phyloP scores from a whole-genome alignment of 768 basidiomycete species.

The Auriscalpium microsporum region DNA sequence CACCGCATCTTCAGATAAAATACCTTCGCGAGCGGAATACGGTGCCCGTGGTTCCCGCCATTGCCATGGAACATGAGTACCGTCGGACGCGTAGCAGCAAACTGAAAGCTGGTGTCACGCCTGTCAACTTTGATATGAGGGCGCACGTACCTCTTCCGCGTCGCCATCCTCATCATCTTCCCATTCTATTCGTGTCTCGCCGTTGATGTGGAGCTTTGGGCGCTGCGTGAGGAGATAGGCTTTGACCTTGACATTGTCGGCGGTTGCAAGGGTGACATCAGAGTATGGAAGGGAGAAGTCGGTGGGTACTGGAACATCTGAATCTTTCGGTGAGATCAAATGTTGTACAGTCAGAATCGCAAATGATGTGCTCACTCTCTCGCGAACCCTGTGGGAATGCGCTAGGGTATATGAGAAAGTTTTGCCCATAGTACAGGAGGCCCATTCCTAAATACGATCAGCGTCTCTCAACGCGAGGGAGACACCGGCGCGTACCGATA shows the following conservation, averaged over 20 bases:
- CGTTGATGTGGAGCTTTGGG: constrained; percentile 31
- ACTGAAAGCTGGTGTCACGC: constrained; percentile 20
- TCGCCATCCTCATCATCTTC: constrained; percentile 31
- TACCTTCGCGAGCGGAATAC: constrained; percentile 78
- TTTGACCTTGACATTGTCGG: constrained; percentile 63
- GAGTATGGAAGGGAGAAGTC: constrained; percentile 70
- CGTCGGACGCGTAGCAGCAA: constrained; percentile 58
- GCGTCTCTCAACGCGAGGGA: constrained; percentile 1
- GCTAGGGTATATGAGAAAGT: constrained; percentile 85
- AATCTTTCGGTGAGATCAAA: neutral
- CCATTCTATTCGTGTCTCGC: constrained; percentile 17
- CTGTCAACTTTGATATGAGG: neutral
- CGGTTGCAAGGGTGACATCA: constrained; percentile 60
- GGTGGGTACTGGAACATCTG: constrained; percentile 65
- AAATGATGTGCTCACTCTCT: constrained; percentile 38
- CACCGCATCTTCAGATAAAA: constrained; percentile 81
- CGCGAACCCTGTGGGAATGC: constrained; percentile 75
- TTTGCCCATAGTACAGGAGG: constrained; percentile 80
- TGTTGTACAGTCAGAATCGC: neutral
- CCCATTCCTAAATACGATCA: constrained; percentile 44
- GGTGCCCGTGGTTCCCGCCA: constrained; percentile 80
- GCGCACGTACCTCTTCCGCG: constrained; percentile 48
- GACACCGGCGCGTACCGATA: constrained; percentile 21
- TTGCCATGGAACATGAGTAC: constrained; percentile 93
- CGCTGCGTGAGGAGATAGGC: constrained; percentile 72